Evolutionary conservation across 768 basidiomycete species (phyloP).

Genomic region (Mycena alexandri): DNA sequence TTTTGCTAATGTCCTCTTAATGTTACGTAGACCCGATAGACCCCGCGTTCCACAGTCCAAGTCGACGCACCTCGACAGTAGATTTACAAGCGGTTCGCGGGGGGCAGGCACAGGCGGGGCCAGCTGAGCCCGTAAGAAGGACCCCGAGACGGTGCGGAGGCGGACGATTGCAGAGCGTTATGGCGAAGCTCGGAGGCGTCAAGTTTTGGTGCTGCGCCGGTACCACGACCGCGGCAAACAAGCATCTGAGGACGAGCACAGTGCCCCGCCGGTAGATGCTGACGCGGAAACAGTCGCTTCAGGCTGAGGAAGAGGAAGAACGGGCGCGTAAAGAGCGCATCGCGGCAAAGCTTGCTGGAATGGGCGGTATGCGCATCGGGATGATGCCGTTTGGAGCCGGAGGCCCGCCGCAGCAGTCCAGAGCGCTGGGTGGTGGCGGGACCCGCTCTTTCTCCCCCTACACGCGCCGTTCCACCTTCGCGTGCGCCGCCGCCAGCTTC

Average conservation of each 20-base stretch:
- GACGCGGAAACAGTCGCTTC: slow-evolving; percentile 40
- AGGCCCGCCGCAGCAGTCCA: slow-evolving; percentile 48
- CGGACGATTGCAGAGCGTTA: slow-evolving; percentile 91
- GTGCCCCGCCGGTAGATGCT: slow-evolving; percentile 39
- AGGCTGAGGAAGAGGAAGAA: slow-evolving; percentile 74
- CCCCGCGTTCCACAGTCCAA: slow-evolving; percentile 70
- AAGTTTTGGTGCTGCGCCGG: slow-evolving; percentile 80
- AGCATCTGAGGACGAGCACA: slow-evolving; percentile 34
- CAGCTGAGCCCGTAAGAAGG: slow-evolving; percentile 48
- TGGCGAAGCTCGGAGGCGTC: slow-evolving; percentile 93
- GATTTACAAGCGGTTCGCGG: slow-evolving; percentile 37
- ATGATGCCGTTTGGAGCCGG: slow-evolving; percentile 62
- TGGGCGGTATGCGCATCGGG: slow-evolving; percentile 72
- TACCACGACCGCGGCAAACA: slow-evolving; percentile 54
- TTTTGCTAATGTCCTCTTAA: background rate
- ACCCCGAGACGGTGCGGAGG: slow-evolving; percentile 66
- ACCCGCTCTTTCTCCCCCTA: slow-evolving; percentile 45
- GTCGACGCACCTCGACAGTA: slow-evolving; percentile 53
- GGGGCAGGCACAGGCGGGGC: slow-evolving; percentile 33
- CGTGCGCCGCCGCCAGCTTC: slow-evolving; percentile 49
- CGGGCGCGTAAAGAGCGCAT: slow-evolving; percentile 67
- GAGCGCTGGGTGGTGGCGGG: slow-evolving; percentile 42
- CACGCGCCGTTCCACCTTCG: slow-evolving; percentile 45
- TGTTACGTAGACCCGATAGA: slow-evolving; percentile 72
- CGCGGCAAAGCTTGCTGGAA: slow-evolving; percentile 63